phyloP scores from a whole-genome alignment of 1,284 basidiomycete species.

The Boletus sp. region DNA sequence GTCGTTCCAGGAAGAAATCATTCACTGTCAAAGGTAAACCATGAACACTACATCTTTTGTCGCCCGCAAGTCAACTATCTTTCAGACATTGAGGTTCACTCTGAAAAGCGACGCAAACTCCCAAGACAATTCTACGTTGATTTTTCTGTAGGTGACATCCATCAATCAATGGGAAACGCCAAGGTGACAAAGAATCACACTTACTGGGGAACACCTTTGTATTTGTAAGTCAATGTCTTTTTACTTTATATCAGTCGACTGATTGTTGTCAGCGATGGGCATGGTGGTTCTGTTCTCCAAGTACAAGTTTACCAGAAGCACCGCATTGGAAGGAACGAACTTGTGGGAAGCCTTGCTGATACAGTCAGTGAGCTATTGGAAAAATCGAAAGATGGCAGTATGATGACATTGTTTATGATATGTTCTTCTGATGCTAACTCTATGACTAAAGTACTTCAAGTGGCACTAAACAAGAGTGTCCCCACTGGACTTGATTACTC shows the following conservation, averaged over 20 bases:
- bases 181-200: background rate
- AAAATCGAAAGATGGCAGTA: conserved; percentile 3
- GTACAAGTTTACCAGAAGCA: background rate
- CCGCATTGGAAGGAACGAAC: background rate
- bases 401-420: background rate
- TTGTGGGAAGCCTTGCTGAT: background rate
- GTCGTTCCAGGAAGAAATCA: background rate
- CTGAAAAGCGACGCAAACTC: background rate
- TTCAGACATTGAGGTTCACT: conserved; percentile 8
- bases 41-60: background rate
- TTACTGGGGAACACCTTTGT: conserved; percentile 1
- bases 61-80: background rate
- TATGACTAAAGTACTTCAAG: background rate
- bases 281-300: background rate
- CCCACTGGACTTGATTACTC: no score
- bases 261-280: conserved; percentile 4
- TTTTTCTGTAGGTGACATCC: conserved; percentile 1
- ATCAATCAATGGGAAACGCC: background rate
- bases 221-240: conserved; percentile 11
- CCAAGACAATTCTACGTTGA: background rate
- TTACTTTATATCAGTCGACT: background rate
- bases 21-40: background rate
- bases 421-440: background rate
- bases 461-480: no score
- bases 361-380: background rate